Conservation (phyloP, 805 yeast genomes). For the Suhomyces xylopsoci region DNA sequence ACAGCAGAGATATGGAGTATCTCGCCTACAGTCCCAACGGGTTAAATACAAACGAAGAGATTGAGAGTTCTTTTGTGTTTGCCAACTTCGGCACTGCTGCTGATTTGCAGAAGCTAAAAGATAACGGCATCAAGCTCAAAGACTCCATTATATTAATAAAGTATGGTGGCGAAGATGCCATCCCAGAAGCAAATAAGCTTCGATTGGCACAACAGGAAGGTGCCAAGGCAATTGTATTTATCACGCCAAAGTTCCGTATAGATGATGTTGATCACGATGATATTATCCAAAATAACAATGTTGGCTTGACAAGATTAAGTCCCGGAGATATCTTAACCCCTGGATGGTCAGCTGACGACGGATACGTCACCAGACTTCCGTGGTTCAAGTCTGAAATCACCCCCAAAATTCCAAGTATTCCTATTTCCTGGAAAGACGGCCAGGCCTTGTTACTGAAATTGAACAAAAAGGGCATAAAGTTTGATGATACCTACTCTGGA, state of each 20-base stretch:
- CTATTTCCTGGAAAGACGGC: conserved; percentile 75
- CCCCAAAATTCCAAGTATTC: conserved; percentile 73
- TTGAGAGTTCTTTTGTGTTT: conserved; percentile 53
- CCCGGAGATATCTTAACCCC: conserved; percentile 83
- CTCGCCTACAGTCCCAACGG: conserved; percentile 71
- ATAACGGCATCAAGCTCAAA: conserved; percentile 36
- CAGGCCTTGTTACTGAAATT: conserved; percentile 31
- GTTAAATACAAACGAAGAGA: conserved; percentile 47
- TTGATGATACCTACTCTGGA: conserved; percentile 29
- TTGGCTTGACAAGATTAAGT: conserved; percentile 54
- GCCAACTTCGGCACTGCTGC: conserved; percentile 61
- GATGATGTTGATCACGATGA: conserved; percentile 19
- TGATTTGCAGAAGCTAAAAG: conserved; percentile 49
- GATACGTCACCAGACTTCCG: conserved; percentile 35
- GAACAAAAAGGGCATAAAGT: conserved; percentile 16
- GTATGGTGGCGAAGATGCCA: conserved; percentile 43
- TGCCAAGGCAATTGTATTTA: conserved; percentile 66
- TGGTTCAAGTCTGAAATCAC: conserved; percentile 50
- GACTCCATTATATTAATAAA: conserved; percentile 58
- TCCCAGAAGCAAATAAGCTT: conserved; percentile 38
- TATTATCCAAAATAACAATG: conserved; percentile 53
- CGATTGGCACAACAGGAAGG: conserved; percentile 53
- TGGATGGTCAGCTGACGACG: conserved; percentile 58
- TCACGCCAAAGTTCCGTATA: conserved; percentile 33
- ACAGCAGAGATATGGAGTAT: conserved; percentile 28